Conservation (phyloP, 805 yeast species). For the Monosporozyma siamensis region DNA sequence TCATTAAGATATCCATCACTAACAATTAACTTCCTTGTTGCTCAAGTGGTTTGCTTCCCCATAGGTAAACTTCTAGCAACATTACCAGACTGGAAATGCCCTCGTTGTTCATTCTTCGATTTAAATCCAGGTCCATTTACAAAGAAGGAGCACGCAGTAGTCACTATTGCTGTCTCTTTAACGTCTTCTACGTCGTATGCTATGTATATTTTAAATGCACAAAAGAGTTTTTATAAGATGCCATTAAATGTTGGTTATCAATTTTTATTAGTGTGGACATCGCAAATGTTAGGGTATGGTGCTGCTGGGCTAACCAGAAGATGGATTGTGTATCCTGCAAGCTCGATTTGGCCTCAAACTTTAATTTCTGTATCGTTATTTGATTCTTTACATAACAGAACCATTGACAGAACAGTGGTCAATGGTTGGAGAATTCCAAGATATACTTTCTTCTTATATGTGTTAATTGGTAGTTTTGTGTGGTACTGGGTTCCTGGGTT, state of each 20-base stretch:
- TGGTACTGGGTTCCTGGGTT: conserved; percentile 66
- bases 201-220: conserved; percentile 45
- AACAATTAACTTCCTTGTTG: conserved; percentile 41
- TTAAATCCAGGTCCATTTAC: conserved; percentile 47
- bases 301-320: conserved; percentile 53
- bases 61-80: conserved; percentile 38
- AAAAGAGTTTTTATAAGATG: conserved; percentile 37
- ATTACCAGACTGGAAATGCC: conserved; percentile 34
- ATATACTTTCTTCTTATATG: conserved; percentile 38
- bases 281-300: conserved; percentile 60
- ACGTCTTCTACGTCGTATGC: conserved; percentile 43
- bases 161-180: conserved; percentile 40
- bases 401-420: conserved; percentile 35
- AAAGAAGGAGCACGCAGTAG: conserved; percentile 43
- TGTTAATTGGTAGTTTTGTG: conserved; percentile 36
- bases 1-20: conserved; percentile 45
- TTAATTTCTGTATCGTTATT: conserved; percentile 50
- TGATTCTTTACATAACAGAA: conserved; percentile 38
- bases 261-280: conserved; percentile 41
- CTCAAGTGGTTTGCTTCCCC: conserved; percentile 47
- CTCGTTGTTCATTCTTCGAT: conserved; percentile 24
- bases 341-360: conserved; percentile 56
- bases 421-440: conserved; percentile 54
- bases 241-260: conserved; percentile 41
- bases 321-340: conserved; percentile 50